phyloP scores from a whole-genome alignment of 2,329 filamentous ascomycete genomes.

The Talaromyces sp. region DNA sequence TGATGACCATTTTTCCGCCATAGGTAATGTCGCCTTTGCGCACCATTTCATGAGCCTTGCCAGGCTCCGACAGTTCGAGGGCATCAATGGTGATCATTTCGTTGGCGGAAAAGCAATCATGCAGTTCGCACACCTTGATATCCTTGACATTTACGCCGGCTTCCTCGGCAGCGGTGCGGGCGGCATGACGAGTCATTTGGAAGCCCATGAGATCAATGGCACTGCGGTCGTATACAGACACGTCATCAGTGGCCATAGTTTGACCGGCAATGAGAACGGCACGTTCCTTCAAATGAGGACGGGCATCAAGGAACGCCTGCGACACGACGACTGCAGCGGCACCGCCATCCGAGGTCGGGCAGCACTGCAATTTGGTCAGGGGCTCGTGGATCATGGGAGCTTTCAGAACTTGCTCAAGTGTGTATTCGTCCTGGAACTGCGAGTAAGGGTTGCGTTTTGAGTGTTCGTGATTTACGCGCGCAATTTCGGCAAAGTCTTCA shows the following conservation, averaged over 20 bases:
- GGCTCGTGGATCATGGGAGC: conserved; percentile 75
- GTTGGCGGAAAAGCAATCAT: conserved; percentile 95
- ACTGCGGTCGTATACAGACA: conserved; percentile 69
- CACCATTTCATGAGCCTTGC: conserved; percentile 89
- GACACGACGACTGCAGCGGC: conserved; percentile 86
- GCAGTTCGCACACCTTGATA: conserved; percentile 80
- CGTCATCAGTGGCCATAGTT: conserved; percentile 76
- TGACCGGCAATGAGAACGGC: conserved; percentile 89
- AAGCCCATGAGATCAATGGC: conserved; percentile 86
- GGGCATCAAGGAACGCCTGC: conserved; percentile 76
- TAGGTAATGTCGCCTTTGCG: conserved; percentile 86
- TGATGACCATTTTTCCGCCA: conserved; percentile 73
- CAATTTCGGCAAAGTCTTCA: conserved; percentile 93
- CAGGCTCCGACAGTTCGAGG: conserved; percentile 68
- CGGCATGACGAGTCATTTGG: conserved; percentile 72
- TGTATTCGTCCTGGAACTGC: conserved; percentile 94
- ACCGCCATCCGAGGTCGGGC: conserved; percentile 88
- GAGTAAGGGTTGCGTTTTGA: conserved; percentile 90
- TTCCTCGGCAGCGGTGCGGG: conserved; percentile 63
- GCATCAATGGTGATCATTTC: conserved; percentile 89
- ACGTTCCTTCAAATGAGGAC: conserved; percentile 73
- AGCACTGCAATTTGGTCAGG: conserved; percentile 97
- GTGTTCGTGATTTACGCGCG: conserved; percentile 86
- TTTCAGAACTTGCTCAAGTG: conserved; percentile 71
- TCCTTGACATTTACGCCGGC: conserved; percentile 59